These are phyloP conservation scores for Podospora bellae-mahoneyi DNA, from an alignment of 495 filamentous ascomycete species.

Conservation along the genomic window DNA sequence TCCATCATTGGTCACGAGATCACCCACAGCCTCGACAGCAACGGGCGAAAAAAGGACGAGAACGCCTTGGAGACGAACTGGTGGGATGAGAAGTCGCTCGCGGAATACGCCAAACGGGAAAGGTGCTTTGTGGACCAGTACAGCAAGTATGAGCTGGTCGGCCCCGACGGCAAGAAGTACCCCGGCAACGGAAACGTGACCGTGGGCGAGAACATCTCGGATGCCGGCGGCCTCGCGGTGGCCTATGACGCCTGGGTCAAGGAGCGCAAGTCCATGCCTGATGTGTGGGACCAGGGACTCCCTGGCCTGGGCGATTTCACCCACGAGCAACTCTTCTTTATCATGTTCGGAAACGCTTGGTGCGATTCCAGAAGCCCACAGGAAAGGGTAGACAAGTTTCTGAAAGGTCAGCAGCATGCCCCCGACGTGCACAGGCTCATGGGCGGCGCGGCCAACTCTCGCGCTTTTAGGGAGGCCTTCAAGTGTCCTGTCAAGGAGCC, in stretches of 20 bases:
- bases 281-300: conserved; percentile 45
- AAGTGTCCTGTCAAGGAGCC: conserved; percentile 62
- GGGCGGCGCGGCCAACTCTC: conserved; percentile 63
- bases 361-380: conserved; percentile 62
- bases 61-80: conserved; percentile 65
- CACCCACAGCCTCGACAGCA: conserved; percentile 70
- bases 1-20: conserved; percentile 53
- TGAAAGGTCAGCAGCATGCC: conserved; percentile 56
- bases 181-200: conserved; percentile 63
- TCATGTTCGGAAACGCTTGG: conserved; percentile 65
- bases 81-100: conserved; percentile 61
- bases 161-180: conserved; percentile 55
- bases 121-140: conserved; percentile 73
- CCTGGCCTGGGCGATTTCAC: conserved; percentile 64
- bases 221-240: conserved; percentile 66
- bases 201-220: conserved; percentile 72
- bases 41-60: conserved; percentile 64
- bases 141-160: conserved; percentile 57
- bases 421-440: conserved; percentile 59
- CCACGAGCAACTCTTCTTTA: conserved; percentile 72
- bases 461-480: conserved; percentile 65
- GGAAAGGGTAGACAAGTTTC: conserved; percentile 54
- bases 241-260: conserved; percentile 60
- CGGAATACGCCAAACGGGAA: conserved; percentile 58
- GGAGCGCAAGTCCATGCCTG: conserved; percentile 39